phyloP scores from a whole-genome alignment of 2,329 filamentous ascomycete species.

The Diaporthe vaccinii region DNA sequence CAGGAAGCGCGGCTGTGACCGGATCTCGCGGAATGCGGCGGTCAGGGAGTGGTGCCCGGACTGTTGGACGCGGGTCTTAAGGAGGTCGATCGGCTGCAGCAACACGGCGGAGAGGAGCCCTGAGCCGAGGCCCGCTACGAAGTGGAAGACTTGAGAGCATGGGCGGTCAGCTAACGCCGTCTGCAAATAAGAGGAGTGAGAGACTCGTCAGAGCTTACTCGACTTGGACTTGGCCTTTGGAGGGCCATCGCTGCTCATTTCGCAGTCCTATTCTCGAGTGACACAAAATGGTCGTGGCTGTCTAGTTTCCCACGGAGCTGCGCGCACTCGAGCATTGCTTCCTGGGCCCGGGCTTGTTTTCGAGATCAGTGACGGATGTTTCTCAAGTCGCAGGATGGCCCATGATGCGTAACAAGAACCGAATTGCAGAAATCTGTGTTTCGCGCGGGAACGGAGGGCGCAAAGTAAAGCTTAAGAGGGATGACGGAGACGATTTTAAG shows the following conservation, averaged over 20 bases:
- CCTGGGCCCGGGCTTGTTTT: neutral
- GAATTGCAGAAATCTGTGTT: neutral
- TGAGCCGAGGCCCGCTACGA: slow-evolving; percentile 87
- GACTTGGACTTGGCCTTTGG: slow-evolving; percentile 51
- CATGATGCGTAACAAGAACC: slow-evolving; percentile 19
- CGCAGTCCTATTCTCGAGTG: slow-evolving; percentile 39
- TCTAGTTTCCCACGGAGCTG: slow-evolving; percentile 15
- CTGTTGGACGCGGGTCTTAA: slow-evolving; percentile 97
- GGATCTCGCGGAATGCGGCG: slow-evolving; percentile 77
- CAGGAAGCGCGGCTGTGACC: slow-evolving; percentile 72
- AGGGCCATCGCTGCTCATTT: slow-evolving; percentile 52
- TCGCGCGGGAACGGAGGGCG: neutral
- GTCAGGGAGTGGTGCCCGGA: slow-evolving; percentile 79
- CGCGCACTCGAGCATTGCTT: slow-evolving; percentile 38
- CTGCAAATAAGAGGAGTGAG: neutral
- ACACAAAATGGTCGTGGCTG: slow-evolving; percentile 1
- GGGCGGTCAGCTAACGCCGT: slow-evolving; percentile 15
- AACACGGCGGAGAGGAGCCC: slow-evolving; percentile 90
- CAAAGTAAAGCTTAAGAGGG: neutral
- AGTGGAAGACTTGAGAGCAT: slow-evolving; percentile 77
- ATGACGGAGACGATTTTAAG: slow-evolving; percentile 36
- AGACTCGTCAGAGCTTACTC: slow-evolving; percentile 44
- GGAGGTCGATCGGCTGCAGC: slow-evolving; percentile 92
- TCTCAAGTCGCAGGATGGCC: slow-evolving; percentile 21
- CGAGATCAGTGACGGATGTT: neutral